Percentiles rank a stretch among this genome's conserved stretches.
Conservation (phyloP, 768 basidiomycete species). For the Mycena latifolia region DNA sequence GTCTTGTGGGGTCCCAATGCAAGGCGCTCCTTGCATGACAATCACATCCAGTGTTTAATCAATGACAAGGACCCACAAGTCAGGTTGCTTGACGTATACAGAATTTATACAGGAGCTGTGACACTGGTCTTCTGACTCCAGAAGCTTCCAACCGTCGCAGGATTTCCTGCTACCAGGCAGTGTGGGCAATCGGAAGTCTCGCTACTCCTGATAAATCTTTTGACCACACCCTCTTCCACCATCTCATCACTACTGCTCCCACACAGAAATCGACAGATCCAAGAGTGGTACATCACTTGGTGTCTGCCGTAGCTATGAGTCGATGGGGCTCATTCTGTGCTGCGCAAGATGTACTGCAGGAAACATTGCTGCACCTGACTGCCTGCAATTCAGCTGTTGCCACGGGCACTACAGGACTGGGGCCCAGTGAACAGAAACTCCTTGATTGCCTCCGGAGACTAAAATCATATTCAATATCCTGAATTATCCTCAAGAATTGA, state of each 20-base stretch:
- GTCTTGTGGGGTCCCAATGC: too few relatives aligned
- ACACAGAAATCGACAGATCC: neutral
- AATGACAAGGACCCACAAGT: neutral
- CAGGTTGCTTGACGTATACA: neutral
- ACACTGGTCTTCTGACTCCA: neutral
- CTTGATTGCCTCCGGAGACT: neutral
- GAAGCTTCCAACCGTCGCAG: too few relatives aligned
- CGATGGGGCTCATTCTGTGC: neutral
- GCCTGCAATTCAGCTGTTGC: neutral
- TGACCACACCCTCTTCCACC: neutral
- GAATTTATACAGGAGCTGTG: neutral
- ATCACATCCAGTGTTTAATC: neutral
- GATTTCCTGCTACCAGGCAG: neutral
- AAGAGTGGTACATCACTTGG: neutral
- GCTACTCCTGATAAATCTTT: neutral
- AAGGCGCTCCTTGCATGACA: neutral
- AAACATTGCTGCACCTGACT: neutral
- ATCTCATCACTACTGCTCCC: neutral
- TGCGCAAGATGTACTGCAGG: neutral
- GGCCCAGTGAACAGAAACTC: neutral
- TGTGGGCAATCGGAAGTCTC: conserved; percentile 2
- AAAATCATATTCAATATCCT: neutral
- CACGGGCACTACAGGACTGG: neutral
- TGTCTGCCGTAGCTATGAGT: neutral
- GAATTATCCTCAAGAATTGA: neutral